Evolutionary conservation across 2,329 filamentous ascomycete genomes (phyloP), one percentile per base, ranked within the genome.

Genomic region (Penicillium sp.): DNA sequence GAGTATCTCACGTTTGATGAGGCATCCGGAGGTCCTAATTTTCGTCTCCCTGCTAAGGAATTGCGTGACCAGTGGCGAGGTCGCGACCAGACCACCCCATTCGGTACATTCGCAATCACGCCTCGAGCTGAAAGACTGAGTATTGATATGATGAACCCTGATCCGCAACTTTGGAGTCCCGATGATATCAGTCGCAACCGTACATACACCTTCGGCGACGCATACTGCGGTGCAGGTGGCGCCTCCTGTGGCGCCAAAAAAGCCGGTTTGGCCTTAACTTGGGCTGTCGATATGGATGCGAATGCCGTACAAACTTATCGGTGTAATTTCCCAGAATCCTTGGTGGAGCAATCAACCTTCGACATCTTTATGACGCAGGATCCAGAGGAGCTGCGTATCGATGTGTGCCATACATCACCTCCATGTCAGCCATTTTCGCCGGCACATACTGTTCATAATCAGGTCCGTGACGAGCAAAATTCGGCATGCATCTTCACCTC

Each of bases 391-490:
- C 61, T 80, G 9, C 76, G 77, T 4, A 83, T 88, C 0, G 90
- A 95, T 63, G 76, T 93, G 1, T 74, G 90, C 0, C 91, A 96
- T 61, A 73, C 92, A 0, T 91, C 88, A 0, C 90, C 90, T 0
- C 90, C 91, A 0, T 96, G 91, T 55, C 90, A 93, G 63, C 85
- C 82, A 2, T 93, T 87, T 70, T 93, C 90, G 0, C 84, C 86
- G 0, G 88, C 87, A 0, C 87, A 96, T 57, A 93, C 90, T 0
- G 70, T 80, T 0, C 63, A 73, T 0, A 65, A 83, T 0, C 76
- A 76, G 19, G 29, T n/a, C 7, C 80, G 86, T 22, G 87, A 92
- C 46, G 88, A 90, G 1, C 79, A 75, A 0, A 95, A 96, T 63
- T 85, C 84, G 0, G 85, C 86, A 1, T 76, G 80, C 0, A 73